Evolutionary conservation across 805 yeast genomes (phyloP).

Genomic region (Metschnikowia gelsemii): DNA sequence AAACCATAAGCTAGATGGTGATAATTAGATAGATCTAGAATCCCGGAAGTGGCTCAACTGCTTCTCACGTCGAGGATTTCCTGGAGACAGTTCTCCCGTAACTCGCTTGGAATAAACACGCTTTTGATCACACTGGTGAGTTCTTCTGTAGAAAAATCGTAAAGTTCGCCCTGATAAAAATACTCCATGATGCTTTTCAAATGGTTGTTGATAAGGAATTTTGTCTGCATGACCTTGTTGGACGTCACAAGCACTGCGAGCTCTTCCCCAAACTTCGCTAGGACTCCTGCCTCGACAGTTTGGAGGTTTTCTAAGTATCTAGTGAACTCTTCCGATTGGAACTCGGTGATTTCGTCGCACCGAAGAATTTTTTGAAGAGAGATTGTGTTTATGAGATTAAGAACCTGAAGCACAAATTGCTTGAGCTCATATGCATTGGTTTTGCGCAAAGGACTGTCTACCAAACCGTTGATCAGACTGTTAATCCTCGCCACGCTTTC

Average conservation of each 20-base stretch:
- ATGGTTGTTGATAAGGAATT: slow-evolving; percentile 36
- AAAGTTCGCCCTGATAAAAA: slow-evolving; percentile 53
- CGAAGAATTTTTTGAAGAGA: slow-evolving; percentile 26
- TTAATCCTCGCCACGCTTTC: slow-evolving; percentile 20
- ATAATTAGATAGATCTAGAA: slow-evolving; percentile 6
- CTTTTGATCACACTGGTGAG: slow-evolving; percentile 40
- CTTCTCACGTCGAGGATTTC: slow-evolving; percentile 49
- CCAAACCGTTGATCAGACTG: slow-evolving; percentile 15
- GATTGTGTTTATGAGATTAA: slow-evolving; percentile 33
- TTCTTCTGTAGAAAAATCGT: slow-evolving; percentile 49
- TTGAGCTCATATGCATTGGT: slow-evolving; percentile 32
- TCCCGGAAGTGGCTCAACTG: slow-evolving; percentile 8
- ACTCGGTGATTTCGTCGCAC: slow-evolving; percentile 36
- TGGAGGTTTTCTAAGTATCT: slow-evolving; percentile 23
- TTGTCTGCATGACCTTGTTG: slow-evolving; percentile 29
- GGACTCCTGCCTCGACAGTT: slow-evolving; percentile 6
- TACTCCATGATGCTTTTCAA: slow-evolving; percentile 47
- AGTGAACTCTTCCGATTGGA: slow-evolving; percentile 33
- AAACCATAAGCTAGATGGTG: slow-evolving; percentile 27
- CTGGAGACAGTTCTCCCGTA: slow-evolving; percentile 42
- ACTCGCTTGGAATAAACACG: slow-evolving; percentile 47
- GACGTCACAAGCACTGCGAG: slow-evolving; percentile 12
- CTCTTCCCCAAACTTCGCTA: slow-evolving; percentile 14
- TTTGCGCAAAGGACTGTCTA: slow-evolving; percentile 22
- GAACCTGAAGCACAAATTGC: slow-evolving; percentile 25